Evolutionary conservation across 1,284 basidiomycete species (phyloP), one percentile per base, ranked within the genome.

Genomic region (Ceratobasidium theobromae): DNA sequence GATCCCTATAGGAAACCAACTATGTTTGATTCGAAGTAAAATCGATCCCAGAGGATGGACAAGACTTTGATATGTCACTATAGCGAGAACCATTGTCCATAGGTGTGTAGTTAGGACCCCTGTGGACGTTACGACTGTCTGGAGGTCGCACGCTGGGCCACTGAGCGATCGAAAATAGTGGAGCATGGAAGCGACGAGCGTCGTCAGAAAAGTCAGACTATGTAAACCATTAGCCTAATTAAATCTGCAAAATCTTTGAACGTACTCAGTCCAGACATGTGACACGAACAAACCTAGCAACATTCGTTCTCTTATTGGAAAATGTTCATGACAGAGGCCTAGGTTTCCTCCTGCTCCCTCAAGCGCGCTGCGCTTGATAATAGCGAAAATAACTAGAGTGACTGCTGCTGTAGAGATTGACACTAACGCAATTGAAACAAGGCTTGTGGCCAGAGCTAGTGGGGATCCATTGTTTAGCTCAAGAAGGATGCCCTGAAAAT

Each of bases 251-350:
- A 23, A 16, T 45, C 18, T 9, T 2, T 9, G 27, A 21, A 14
- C 33, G 12, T 51, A 62, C 46, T 38, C 38, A 21, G 58, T 48
- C 58, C 58, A 62, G 18, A 62, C 14, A 33, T 62, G 46, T 27
- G 58, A 49, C 1, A 40, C 38, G n/a, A 62, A 38, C 40, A 62
- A 35, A 16, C 58, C 58, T 27, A 62, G 58, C n/a, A 62, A 18
- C 58, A 62, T 62, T 6, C 58, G 58, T 25, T 62, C 58, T 62
- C 58, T 45, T 51, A 62, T 40, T 23, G 46, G 58, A 62, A 40
- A 62, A 35, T 60, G 23, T 25, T 30, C 23, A 32, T 35, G 8
- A 8, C 16, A 16, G 3, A 21, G 12, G n/a, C 25, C 18, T 11
- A 35, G 30, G 32, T 33, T 51, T 49, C 18, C 41, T 2, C 43